Base-by-base conservation (phyloP, 1,139 yeast species). In the Meyerozyma carpophila region DNA sequence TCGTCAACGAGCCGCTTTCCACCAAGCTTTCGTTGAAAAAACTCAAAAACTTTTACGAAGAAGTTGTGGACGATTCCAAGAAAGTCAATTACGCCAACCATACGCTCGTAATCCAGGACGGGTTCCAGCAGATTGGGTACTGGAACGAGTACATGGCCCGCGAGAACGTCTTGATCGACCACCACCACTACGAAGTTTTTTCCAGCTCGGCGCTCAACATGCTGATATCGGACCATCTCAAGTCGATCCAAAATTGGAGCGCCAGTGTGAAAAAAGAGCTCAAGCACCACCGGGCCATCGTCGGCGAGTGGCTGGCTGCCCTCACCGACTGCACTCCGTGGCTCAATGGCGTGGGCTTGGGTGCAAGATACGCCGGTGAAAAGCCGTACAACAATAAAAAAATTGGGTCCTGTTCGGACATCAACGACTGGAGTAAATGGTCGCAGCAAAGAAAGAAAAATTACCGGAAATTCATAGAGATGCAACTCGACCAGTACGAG, bases 271-370 rank as follows among this genome's bases (percentile, higher is more conserved):
- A 56, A 3, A 47, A 57, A 8, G 77, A 72, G 42, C 55, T 62
- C 39, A 54, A 53, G 11, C 70, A 65, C 45, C 83, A 79, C 48
- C 73, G 76, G 43, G 74, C 77, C 1, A 60, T 81, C 3, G 75
- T 79, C 27, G 88, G 87, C 10, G 88, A 82, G 58, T 80, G 81
- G 80, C 71, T 81, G 20, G 84, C 79, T 18, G 84, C 84, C 0
- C 62, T 80, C 16, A 80, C 86, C 0, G 88, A 82, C 53, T 81
- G 87, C 59, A 75, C 84, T 2, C 74, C 73, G 25, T 82, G 85
- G 86, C 54, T 81, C 31, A 82, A 81, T 54, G 85, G 86, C 41
- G 75, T 79, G 6, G 77, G 75, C 3, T 63, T 76, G 41, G 86
- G 85, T 10, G 66, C 84, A 1, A 66, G 87, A 47, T 81, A 70